Conservation (phyloP, 805 yeast species). For the Candida odintsovae region DNA sequence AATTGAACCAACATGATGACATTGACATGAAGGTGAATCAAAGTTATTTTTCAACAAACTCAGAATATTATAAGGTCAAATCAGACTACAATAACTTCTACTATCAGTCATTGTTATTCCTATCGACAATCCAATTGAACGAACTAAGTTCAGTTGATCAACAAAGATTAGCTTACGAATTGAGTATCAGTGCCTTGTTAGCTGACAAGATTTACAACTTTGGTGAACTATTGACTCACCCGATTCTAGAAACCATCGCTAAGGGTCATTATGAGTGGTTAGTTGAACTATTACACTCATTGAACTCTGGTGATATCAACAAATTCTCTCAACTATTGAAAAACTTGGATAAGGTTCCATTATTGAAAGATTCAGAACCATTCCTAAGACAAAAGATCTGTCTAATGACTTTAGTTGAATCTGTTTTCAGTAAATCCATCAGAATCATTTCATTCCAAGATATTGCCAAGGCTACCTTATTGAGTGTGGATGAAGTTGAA, state of each 20-base stretch:
- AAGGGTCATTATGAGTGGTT: slow-evolving; percentile 60
- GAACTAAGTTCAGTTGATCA: slow-evolving; percentile 33
- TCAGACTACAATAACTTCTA: slow-evolving; percentile 80
- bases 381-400: slow-evolving; percentile 88
- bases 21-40: slow-evolving; percentile 66
- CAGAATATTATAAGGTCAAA: slow-evolving; percentile 68
- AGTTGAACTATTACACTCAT: slow-evolving; percentile 56
- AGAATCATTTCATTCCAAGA: slow-evolving; percentile 69
- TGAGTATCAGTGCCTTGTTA: slow-evolving; percentile 78
- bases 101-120: slow-evolving; percentile 71
- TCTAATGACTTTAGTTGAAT: slow-evolving; percentile 84
- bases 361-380: slow-evolving; percentile 49
- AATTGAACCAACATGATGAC: slow-evolving; percentile 52
- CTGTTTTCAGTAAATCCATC: slow-evolving; percentile 73
- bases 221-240: slow-evolving; percentile 91
- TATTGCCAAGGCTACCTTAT: slow-evolving; percentile 65
- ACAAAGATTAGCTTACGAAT: slow-evolving; percentile 60
- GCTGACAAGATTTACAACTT: slow-evolving; percentile 93
- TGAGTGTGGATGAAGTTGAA: slow-evolving; percentile 67
- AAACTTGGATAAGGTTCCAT: slow-evolving; percentile 42
- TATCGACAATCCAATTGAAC: slow-evolving; percentile 62
- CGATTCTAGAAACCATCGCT: slow-evolving; percentile 53
- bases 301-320: slow-evolving; percentile 74
- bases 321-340: slow-evolving; percentile 50
- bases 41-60: slow-evolving; percentile 73